Evolutionary conservation across 2,329 filamentous ascomycete genomes (phyloP).

Genomic region (Harringtonia aguacate): DNA sequence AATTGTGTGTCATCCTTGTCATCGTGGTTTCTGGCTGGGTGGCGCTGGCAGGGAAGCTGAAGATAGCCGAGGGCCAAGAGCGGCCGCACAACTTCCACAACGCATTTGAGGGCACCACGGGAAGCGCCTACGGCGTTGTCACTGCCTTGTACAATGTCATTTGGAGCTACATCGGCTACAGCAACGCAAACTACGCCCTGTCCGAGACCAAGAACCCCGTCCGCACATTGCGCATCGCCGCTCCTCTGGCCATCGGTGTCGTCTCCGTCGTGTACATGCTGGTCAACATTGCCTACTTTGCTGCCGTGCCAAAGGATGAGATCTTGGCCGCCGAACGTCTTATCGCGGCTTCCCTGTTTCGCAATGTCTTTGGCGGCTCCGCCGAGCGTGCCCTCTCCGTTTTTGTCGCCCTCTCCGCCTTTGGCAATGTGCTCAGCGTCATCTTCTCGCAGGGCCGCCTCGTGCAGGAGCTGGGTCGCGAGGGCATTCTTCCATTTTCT

Average conservation of each 20-base stretch:
- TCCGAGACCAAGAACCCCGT: constrained; percentile 57
- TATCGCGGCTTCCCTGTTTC: constrained; percentile 43
- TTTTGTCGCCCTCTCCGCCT: constrained; percentile 56
- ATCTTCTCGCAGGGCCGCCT: constrained; percentile 59
- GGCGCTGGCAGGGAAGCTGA: constrained; percentile 49
- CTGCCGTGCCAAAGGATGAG: constrained; percentile 41
- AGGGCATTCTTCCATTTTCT: constrained; percentile 55
- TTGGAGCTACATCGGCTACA: constrained; percentile 59
- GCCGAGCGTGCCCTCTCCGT: constrained; percentile 51
- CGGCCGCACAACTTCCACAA: constrained; percentile 45
- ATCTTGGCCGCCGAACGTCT: constrained; percentile 40
- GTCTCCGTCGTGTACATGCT: constrained; percentile 55
- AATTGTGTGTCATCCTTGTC: constrained; percentile 53
- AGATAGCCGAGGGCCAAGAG: constrained; percentile 31
- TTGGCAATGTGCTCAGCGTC: constrained; percentile 56
- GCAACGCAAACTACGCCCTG: constrained; percentile 56
- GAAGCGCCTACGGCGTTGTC: constrained; percentile 56
- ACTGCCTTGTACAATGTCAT: constrained; percentile 63
- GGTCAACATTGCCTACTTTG: constrained; percentile 57
- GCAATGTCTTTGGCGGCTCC: constrained; percentile 40
- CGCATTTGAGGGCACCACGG: constrained; percentile 55
- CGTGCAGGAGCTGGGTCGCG: constrained; percentile 54
- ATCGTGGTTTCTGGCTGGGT: constrained; percentile 54
- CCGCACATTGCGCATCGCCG: constrained; percentile 54
- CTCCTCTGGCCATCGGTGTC: constrained; percentile 45